Percentiles rank a stretch among this genome's conserved stretches.
Conservation (phyloP, 208 protist genomes). For the Cochliopodium minus region DNA sequence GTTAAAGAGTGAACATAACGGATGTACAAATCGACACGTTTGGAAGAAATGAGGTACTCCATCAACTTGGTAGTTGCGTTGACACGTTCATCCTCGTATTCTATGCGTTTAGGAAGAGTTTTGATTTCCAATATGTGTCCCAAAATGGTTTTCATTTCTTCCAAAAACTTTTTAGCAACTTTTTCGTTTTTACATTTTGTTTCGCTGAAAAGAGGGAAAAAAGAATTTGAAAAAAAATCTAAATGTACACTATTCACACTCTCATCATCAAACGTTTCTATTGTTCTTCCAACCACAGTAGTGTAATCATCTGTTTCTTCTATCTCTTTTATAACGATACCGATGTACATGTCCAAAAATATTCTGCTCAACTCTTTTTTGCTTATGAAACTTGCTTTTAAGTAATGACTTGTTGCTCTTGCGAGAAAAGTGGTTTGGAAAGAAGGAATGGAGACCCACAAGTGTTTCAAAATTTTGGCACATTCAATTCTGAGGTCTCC, state of each 20-base stretch:
- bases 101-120: not conserved
- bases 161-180: slow-evolving; percentile 1
- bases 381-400: too few species aligned
- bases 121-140: not conserved
- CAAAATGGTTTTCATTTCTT: not conserved
- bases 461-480: not conserved
- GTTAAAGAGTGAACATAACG: not conserved
- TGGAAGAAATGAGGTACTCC: not conserved
- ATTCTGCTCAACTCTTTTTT: not conserved
- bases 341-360: not conserved
- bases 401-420: too few species aligned
- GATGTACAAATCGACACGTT: slow-evolving; percentile 4
- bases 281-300: not conserved
- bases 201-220: too few species aligned
- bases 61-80: not conserved
- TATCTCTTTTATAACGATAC: not conserved
- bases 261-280: not conserved
- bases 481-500: not conserved
- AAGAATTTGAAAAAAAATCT: too few species aligned
- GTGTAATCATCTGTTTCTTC: not conserved
- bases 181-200: not conserved
- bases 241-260: not conserved
- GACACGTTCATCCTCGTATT: slow-evolving; percentile 7
- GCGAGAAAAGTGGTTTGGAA: too few species aligned
- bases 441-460: not conserved